phyloP scores from a whole-genome alignment of 1,284 basidiomycete species.

The Bjerkandera adusta region DNA sequence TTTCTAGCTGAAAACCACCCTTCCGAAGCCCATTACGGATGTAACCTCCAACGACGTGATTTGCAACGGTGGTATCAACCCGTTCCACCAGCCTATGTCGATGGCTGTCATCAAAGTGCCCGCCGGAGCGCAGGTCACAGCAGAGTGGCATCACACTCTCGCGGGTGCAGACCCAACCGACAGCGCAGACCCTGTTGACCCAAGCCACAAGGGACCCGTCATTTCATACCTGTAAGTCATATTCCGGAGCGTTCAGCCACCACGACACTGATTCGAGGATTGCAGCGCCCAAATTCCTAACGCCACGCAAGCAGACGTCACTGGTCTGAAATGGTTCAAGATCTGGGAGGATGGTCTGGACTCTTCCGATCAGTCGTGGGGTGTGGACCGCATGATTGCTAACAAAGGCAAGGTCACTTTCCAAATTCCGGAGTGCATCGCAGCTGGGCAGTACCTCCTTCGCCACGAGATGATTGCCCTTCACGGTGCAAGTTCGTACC shows the following conservation, averaged over 20 bases:
- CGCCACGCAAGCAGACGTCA: conserved; percentile 37
- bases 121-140: conserved; percentile 47
- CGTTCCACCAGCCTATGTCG: conserved; percentile 52
- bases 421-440: conserved; percentile 31
- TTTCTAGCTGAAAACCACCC: background rate
- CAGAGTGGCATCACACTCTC: conserved; percentile 33
- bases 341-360: conserved; percentile 18
- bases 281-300: conserved; percentile 42
- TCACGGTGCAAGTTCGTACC: conserved; percentile 29
- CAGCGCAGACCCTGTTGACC: conserved; percentile 39
- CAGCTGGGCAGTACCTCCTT: conserved; percentile 22
- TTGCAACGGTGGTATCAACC: conserved; percentile 61
- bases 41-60: conserved; percentile 52
- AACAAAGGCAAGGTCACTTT: conserved; percentile 42
- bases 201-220: conserved; percentile 50
- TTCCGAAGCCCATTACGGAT: conserved; percentile 51
- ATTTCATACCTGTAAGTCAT: conserved; percentile 49
- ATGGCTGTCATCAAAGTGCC: conserved; percentile 49
- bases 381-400: conserved; percentile 39
- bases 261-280: background rate
- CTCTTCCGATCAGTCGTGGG: conserved; percentile 27
- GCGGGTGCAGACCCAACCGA: conserved; percentile 44
- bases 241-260: background rate
- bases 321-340: conserved; percentile 19
- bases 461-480: conserved; percentile 22